These are phyloP conservation scores for Onygenales sp. DNA, from an alignment of 2,329 filamentous ascomycete species.

Conservation along the genomic window DNA sequence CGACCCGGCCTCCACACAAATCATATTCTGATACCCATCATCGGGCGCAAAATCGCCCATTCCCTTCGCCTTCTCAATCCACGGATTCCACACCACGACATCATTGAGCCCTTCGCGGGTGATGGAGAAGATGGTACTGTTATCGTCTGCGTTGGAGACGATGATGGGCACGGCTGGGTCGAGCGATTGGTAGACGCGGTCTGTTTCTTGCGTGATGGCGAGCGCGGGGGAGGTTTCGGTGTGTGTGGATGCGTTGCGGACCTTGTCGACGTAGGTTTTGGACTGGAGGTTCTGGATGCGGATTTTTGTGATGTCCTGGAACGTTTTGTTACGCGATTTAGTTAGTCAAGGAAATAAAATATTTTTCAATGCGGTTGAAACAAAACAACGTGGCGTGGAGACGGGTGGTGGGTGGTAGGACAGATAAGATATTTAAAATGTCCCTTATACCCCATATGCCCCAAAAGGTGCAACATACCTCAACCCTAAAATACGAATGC, in stretches of 20 bases:
- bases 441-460: too few species aligned
- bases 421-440: neutral
- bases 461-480: slow-evolving; percentile 45
- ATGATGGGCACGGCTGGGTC: slow-evolving; percentile 40
- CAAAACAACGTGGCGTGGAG: neutral
- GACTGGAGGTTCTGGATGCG: slow-evolving; percentile 66
- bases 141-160: slow-evolving; percentile 41
- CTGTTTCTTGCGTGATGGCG: slow-evolving; percentile 67
- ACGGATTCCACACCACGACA: slow-evolving; percentile 95
- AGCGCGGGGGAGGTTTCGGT: slow-evolving; percentile 58
- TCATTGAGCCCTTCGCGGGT: slow-evolving; percentile 77
- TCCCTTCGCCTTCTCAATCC: slow-evolving; percentile 69
- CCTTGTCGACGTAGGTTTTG: slow-evolving; percentile 75
- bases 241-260: slow-evolving; percentile 52
- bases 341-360: neutral
- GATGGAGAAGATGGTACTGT: slow-evolving; percentile 58
- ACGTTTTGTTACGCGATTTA: neutral
- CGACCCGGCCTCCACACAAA: slow-evolving; percentile 85
- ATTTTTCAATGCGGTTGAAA: neutral
- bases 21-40: slow-evolving; percentile 83
- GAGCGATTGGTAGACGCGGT: slow-evolving; percentile 71
- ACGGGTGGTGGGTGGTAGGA: neutral
- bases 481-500: slow-evolving; percentile 79
- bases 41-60: slow-evolving; percentile 86
- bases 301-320: slow-evolving; percentile 67